Conservation (phyloP, 176 grass and related monocot species). For the Bothriochloa decipiens region DNA sequence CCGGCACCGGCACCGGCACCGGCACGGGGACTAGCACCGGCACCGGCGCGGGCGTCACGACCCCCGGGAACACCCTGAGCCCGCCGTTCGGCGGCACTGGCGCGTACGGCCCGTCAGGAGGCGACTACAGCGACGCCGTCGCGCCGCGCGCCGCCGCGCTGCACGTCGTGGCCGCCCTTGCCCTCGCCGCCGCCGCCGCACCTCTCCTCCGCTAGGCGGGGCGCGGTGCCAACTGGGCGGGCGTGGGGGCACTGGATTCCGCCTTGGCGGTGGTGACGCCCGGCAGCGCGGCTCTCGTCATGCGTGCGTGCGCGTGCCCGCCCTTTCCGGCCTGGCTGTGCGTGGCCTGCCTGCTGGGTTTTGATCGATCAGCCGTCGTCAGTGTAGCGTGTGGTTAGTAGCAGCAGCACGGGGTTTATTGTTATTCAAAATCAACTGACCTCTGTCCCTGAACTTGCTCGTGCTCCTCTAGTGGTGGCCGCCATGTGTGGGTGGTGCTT, state of each 20-base stretch:
- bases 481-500: not conserved
- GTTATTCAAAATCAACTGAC: not conserved
- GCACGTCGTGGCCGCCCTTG: not conserved
- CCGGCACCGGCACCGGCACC: not conserved
- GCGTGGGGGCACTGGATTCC: not conserved
- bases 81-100: slow-evolving; percentile 46
- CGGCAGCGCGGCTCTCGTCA: too few species aligned
- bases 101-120: slow-evolving; percentile 48
- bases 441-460: too few species aligned
- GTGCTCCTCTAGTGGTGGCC: too few species aligned
- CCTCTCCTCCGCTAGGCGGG: not conserved
- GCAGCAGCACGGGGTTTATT: not conserved
- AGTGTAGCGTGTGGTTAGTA: not conserved
- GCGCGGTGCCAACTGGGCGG: not conserved
- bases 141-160: not conserved
- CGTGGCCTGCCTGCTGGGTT: slow-evolving; percentile 20
- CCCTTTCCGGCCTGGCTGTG: not conserved
- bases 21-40: not conserved
- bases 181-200: slow-evolving; percentile 1
- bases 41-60: not conserved
- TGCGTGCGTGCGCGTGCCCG: too few species aligned
- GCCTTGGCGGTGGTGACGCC: too few species aligned
- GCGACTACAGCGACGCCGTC: slow-evolving; percentile 43
- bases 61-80: slow-evolving; percentile 35
- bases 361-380: slow-evolving; percentile 29